A percentile compares a stretch with the other conserved stretches of the same genome.
phyloP scores from a whole-genome alignment of 2,329 filamentous ascomycete genomes.

The Chaetomium sp. region DNA sequence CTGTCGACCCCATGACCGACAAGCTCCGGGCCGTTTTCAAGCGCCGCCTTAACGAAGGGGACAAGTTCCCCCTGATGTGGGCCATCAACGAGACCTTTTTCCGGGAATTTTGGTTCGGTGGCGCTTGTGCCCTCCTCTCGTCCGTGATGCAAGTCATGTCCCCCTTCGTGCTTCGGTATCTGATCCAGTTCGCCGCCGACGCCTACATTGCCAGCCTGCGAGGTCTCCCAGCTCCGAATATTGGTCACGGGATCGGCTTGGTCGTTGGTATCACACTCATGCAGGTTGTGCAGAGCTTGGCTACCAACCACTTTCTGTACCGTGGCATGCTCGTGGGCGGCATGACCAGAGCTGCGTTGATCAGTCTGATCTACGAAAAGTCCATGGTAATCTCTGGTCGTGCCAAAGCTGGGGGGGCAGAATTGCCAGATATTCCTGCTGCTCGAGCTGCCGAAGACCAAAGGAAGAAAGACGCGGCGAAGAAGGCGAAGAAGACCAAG shows the following conservation, averaged over 20 bases:
- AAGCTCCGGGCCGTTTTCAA: conserved; percentile 64
- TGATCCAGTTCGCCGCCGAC: conserved; percentile 78
- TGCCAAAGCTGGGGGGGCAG: conserved; percentile 75
- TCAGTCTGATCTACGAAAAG: conserved; percentile 86
- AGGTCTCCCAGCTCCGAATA: conserved; percentile 51
- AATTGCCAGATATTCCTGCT: conserved; percentile 44
- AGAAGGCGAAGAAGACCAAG: conserved; percentile 33
- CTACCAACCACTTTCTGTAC: conserved; percentile 87
- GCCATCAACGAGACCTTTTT: conserved; percentile 83
- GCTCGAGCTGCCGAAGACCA: conserved; percentile 33
- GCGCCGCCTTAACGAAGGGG: conserved; percentile 58
- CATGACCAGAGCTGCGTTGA: conserved; percentile 72
- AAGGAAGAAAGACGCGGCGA: conserved; percentile 35
- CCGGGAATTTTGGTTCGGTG: conserved; percentile 78
- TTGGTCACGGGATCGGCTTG: conserved; percentile 72
- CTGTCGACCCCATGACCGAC: conserved; percentile 61
- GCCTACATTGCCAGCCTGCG: conserved; percentile 61
- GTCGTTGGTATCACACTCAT: conserved; percentile 79
- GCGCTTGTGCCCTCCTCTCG: conserved; percentile 66
- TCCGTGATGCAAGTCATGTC: conserved; percentile 72
- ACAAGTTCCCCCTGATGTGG: conserved; percentile 67
- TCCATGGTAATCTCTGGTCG: conserved; percentile 81
- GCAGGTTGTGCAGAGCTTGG: conserved; percentile 76
- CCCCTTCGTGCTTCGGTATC: conserved; percentile 76
- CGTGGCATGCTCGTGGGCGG: conserved; percentile 88